Conservation (phyloP, 179 eudicot genomes). For the Corrigiola litoralis region DNA sequence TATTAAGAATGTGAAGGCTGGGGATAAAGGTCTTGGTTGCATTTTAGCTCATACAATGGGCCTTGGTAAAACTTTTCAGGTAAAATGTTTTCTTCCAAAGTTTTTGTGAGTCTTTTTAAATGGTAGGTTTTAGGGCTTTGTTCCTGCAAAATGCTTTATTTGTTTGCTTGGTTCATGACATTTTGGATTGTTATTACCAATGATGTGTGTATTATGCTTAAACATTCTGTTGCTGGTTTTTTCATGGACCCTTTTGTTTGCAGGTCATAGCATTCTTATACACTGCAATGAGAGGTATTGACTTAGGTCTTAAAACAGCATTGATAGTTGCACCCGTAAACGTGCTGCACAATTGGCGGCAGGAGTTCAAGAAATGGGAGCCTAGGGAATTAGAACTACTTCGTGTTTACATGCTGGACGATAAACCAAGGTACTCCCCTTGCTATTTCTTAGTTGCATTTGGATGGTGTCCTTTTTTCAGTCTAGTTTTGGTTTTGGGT, state of each 20-base stretch:
- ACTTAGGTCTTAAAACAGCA: conserved; percentile 81
- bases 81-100: conserved; percentile 23
- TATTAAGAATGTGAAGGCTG: conserved; percentile 71
- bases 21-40: conserved; percentile 99
- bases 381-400: conserved; percentile 83
- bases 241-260: conserved; percentile 14
- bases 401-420: conserved; percentile 88
- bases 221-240: neutral
- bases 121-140: neutral
- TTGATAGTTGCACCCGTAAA: conserved; percentile 91
- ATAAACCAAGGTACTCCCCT: conserved; percentile 64
- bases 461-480: neutral
- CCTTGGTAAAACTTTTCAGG: conserved; percentile 99
- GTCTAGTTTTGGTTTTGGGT: neutral
- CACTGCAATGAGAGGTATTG: conserved; percentile 90
- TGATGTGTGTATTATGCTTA: neutral
- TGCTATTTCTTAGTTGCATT: neutral
- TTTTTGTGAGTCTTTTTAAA: neutral
- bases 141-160: neutral
- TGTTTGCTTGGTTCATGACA: neutral
- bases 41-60: conserved; percentile 99
- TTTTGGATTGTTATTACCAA: neutral
- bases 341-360: conserved; percentile 96
- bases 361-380: conserved; percentile 84
- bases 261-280: conserved; percentile 97